Evolutionary conservation across 805 yeast genomes (phyloP).

Genomic region (Saccharomycopsis microspora): DNA sequence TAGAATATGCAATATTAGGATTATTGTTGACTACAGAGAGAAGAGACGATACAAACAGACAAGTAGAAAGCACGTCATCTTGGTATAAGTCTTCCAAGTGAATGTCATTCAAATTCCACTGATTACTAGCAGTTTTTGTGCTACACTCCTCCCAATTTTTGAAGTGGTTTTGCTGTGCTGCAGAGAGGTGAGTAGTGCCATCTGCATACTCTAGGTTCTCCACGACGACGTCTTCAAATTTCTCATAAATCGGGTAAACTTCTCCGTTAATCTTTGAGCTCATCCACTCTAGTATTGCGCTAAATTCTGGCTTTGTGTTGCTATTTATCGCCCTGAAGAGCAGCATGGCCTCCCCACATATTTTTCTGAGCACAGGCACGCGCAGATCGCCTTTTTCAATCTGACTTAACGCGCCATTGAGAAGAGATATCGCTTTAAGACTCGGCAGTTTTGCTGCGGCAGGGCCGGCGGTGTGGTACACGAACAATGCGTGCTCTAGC

Average conservation of each 20-base stretch:
- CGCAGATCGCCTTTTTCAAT: too few species aligned
- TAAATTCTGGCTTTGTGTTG: too few species aligned
- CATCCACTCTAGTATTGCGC: constrained; percentile 7
- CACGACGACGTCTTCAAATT: neutral
- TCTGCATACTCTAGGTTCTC: constrained; percentile 1
- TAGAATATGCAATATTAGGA: constrained; percentile 1
- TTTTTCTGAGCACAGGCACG: too few species aligned
- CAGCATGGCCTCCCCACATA: too few species aligned
- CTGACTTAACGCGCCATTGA: too few species aligned
- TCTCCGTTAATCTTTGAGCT: constrained; percentile 7
- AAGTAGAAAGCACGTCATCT: constrained; percentile 10
- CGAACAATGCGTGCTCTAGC: neutral
- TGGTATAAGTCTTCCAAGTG: constrained; percentile 8
- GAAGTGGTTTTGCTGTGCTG: neutral
- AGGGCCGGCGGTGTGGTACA: neutral
- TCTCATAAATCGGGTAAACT: constrained; percentile 4
- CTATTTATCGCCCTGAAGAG: too few species aligned
- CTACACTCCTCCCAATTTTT: constrained; percentile 1
- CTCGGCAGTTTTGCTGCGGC: too few species aligned
- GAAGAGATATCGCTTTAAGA: too few species aligned
- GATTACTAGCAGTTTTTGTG: neutral
- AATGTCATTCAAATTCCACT: neutral
- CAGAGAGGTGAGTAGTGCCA: neutral
- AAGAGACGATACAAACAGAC: constrained; percentile 12
- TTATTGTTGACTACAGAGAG: constrained; percentile 8